Evolutionary conservation across 352 stramenopile genomes (phyloP), one percentile per base, ranked within the genome.

Genomic region (Peronospora destructor): DNA sequence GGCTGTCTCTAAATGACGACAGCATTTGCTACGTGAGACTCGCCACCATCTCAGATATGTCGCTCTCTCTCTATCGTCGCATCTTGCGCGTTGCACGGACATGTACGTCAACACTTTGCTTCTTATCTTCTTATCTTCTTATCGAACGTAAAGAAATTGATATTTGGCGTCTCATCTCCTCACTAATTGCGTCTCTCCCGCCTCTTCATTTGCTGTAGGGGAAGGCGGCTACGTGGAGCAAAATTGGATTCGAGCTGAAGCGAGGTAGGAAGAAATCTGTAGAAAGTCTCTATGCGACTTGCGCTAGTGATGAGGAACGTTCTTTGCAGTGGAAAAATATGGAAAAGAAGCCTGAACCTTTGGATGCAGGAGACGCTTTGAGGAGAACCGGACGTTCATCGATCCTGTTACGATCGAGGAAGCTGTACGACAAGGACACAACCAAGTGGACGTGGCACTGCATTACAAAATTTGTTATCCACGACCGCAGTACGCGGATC

Each of bases 391-490:
- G 13, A 30, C 14, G 16, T 32, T 88, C 17, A 40, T 26, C 0
- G 54, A 73, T 41, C 25, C 63, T 6, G 28, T 37, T 9, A 37
- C 60, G 10, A 67, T 88, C 42, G 56, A 73, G 9, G 68, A 86
- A 45, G 66, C 76, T 8, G 56, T 92, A 8, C 61, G 74, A 9
- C 64, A 75, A 26, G 71, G 59, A 6, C 70, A 88, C 45, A 74
- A 85, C 41, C 73, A 90, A 35, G 70, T 93, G 42, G 82, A 93
- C 45, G 50, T 91, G 17, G 82, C 79, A 21, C 44, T 93, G 34
- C 79, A 91, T 61, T 90, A 91, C 62, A 82, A 87, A 46, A 93
- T 87, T 52, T 82, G 78, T 42, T 92, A 91, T 35, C 82, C 82
- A 35, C 68, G 82, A 5, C 82, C 78, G 21, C 51, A 88, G 21